phyloP scores from a whole-genome alignment of 441 rosid genomes.

The Croton setiger region DNA sequence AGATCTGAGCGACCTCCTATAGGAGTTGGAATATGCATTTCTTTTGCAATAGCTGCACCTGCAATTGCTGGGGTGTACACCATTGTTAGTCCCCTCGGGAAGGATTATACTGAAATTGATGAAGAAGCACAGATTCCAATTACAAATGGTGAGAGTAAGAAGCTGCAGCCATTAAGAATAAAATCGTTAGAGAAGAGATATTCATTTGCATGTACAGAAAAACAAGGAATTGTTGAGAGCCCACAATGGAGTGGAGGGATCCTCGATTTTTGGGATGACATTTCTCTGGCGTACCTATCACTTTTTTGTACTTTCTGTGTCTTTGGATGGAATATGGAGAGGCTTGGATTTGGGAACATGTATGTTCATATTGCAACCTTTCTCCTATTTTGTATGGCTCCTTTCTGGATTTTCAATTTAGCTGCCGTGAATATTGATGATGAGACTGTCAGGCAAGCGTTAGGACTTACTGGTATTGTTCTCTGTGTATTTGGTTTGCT shows the following conservation, averaged over 20 bases:
- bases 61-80: constrained; percentile 78
- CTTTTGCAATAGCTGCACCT: constrained; percentile 81
- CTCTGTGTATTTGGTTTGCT: constrained; percentile 80
- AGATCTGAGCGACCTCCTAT: constrained; percentile 80
- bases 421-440: constrained; percentile 74
- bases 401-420: constrained; percentile 87
- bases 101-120: constrained; percentile 56
- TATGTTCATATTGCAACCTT: constrained; percentile 90
- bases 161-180: constrained; percentile 25
- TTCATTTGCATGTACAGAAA: constrained; percentile 59
- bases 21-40: constrained; percentile 77
- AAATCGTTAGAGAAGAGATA: constrained; percentile 48
- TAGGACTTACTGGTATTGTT: constrained; percentile 60
- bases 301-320: constrained; percentile 78
- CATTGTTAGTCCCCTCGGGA: constrained; percentile 80
- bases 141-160: constrained; percentile 28
- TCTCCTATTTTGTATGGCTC: constrained; percentile 77
- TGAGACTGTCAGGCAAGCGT: constrained; percentile 55
- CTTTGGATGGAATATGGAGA: constrained; percentile 96
- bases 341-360: constrained; percentile 93
- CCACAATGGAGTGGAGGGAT: constrained; percentile 87
- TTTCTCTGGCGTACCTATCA: constrained; percentile 75
- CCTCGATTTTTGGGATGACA: constrained; percentile 82
- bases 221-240: constrained; percentile 39
- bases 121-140: constrained; percentile 59